These are phyloP conservation scores for Trichoderma sp. DNA, from an alignment of 2,329 filamentous ascomycete genomes.

Conservation along the genomic window DNA sequence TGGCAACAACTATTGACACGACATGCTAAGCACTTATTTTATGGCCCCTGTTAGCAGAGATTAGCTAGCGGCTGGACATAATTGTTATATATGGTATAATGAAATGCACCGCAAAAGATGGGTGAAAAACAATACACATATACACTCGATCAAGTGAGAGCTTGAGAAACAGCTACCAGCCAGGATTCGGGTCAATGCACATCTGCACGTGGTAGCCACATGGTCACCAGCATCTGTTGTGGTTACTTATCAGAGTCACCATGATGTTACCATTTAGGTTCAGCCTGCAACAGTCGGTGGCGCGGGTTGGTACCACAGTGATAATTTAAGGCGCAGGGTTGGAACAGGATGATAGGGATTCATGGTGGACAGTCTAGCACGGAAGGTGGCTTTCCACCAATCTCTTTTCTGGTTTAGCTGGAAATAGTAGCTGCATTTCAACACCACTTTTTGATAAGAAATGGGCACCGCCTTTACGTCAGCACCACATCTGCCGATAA, in stretches of 20 bases:
- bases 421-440: no score
- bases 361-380: background rate
- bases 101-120: background rate
- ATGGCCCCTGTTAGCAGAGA: background rate
- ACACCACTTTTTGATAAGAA: no score
- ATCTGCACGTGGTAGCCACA: background rate
- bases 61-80: background rate
- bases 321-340: background rate
- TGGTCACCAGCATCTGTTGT: background rate
- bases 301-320: background rate
- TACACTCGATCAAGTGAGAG: background rate
- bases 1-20: background rate
- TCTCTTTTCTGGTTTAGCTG: no score
- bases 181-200: background rate
- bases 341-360: background rate
- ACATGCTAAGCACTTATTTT: background rate
- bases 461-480: background rate
- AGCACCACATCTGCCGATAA: background rate
- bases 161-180: background rate
- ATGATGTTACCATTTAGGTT: background rate
- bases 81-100: background rate
- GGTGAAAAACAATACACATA: background rate
- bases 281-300: background rate
- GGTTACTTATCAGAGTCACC: background rate
- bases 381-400: background rate